phyloP scores from a whole-genome alignment of 441 rosid genomes.

The Euphorbia corollata region DNA sequence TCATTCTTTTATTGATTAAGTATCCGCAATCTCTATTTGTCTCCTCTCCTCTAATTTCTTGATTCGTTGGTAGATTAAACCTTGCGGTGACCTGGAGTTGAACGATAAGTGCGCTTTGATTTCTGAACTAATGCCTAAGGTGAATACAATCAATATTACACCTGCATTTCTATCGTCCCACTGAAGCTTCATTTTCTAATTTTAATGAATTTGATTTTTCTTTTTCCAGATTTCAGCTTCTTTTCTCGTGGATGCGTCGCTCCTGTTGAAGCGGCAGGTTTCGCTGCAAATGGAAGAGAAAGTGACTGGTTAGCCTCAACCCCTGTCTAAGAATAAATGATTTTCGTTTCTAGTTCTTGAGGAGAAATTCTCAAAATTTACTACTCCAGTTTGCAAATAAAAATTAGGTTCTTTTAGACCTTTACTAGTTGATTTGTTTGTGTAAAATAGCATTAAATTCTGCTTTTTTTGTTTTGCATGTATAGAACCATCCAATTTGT shows the following conservation, averaged over 20 bases:
- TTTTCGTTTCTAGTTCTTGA: not conserved
- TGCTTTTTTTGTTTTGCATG: not conserved
- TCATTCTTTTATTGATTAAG: too few species aligned
- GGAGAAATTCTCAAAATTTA: not conserved
- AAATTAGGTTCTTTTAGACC: not conserved
- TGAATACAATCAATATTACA: constrained; percentile 12
- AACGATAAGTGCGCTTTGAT: constrained; percentile 37
- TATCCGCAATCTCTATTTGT: not conserved
- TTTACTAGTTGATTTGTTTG: not conserved
- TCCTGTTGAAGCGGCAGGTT: constrained; percentile 24
- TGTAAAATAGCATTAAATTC: not conserved
- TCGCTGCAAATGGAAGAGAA: constrained; percentile 13
- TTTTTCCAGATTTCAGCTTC: constrained; percentile 40
- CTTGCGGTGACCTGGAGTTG: constrained; percentile 49
- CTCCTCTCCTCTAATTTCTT: not conserved
- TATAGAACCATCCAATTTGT: not conserved
- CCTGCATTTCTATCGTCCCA: not conserved
- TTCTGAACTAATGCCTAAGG: constrained; percentile 46
- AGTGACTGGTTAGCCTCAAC: constrained; percentile 21
- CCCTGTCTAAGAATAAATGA: not conserved
- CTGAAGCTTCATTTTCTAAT: not conserved
- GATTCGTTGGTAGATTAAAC: constrained; percentile 42
- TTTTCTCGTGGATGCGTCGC: constrained; percentile 50
- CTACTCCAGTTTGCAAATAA: not conserved
- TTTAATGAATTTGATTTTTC: constrained; percentile 10